Base-by-base conservation (phyloP, 768 basidiomycete genomes). In the Phanerochaete sordida region DNA sequence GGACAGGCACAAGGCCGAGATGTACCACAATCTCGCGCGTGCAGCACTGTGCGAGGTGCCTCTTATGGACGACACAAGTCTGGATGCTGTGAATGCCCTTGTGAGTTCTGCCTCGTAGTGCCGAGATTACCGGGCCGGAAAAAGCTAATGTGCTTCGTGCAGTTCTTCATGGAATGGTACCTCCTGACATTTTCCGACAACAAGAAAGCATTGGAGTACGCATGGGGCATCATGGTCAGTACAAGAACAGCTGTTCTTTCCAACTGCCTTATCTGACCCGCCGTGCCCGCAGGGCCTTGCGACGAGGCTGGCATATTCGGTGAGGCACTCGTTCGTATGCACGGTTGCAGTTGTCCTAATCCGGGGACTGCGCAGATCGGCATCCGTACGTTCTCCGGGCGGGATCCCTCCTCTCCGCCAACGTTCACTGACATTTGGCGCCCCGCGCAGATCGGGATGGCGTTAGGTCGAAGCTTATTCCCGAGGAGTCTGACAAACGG, bases 91-190 rank as follows among this genome's bases (percentile, higher is more conserved):
- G 33, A 85, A 88, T 69, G 81, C 86, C 2, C 72, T 90, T 66
- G 86, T 87, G 70, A 63, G 79, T 64, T 47, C 33, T 26, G 27
- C 39, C 44, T 43, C 23, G 19, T 31, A 37, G 26, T 55, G 47
- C 52, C 53, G 45, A 60, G 5, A 39, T 50, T 31, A 35, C 51
- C 44, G 30, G 43, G n/a, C 37, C 57, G 50, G 56, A 4, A 31
- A 26, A 39, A 53, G 49, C 26, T 27, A 45, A 37, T 33, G 37
- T 31, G 27, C 21, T 56, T n/a, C 21, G 24, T 53, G 28, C 73
- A 87, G 66, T 87, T 88, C 65, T 86, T 85, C 68, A 88, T 87
- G 86, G 80, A 86, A 37, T 88, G 86, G 83, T 89, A 86, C 66
- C 82, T 88, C 57, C 76, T 88, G 21, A 84, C 87, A 62, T 89